Evolutionary conservation across 2,329 filamentous ascomycete species (phyloP).

Genomic region (Neofusicoccum cordaticola): DNA sequence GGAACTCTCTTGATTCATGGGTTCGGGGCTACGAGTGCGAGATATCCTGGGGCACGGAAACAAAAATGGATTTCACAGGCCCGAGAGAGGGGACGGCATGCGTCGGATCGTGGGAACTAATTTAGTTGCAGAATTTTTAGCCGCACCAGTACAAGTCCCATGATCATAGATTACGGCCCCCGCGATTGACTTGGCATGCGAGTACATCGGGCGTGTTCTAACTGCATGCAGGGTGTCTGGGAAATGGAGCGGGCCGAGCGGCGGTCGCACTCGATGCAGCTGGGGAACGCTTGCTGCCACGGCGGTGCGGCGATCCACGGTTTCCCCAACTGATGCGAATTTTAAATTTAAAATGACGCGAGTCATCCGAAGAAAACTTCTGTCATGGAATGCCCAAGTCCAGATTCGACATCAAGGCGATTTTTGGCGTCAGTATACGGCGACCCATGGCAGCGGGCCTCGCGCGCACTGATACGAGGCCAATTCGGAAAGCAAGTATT

Average conservation of each 20-base stretch:
- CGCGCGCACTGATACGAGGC: neutral
- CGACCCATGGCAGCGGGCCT: neutral
- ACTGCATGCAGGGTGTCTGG: neutral
- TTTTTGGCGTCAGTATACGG: neutral
- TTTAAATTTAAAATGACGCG: neutral
- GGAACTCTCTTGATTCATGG: neutral
- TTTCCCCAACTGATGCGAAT: neutral
- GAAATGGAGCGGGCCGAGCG: conserved; percentile 1
- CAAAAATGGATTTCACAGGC: conserved; percentile 1
- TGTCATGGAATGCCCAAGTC: neutral
- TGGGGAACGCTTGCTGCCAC: neutral
- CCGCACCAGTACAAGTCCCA: conserved; percentile 4
- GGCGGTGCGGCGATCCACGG: neutral
- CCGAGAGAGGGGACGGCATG: neutral
- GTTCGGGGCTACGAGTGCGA: neutral
- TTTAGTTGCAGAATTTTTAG: conserved; percentile 4
- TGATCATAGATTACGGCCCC: neutral
- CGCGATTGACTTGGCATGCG: neutral
- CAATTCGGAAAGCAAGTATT: too few relatives aligned
- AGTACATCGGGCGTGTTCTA: neutral
- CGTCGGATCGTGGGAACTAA: conserved; percentile 1
- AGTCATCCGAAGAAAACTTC: neutral
- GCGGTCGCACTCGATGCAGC: neutral
- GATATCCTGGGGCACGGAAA: conserved; percentile 4
- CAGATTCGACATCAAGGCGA: neutral